Conservation (phyloP, 169 alveolate species). For the Cryptosporidium muris region DNA sequence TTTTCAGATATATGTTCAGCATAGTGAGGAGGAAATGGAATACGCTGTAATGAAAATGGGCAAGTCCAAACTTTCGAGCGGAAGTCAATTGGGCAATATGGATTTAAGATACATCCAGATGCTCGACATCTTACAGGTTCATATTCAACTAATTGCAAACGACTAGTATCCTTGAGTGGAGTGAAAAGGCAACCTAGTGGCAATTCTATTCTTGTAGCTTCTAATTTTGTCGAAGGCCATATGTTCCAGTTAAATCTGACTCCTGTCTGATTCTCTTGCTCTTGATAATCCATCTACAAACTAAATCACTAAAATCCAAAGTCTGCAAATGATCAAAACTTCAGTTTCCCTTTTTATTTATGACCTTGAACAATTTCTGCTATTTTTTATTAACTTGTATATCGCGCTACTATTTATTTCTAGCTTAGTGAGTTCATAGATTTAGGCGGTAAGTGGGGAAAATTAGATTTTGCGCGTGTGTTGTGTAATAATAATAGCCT, state of each 20-base stretch:
- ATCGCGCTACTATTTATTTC: neutral
- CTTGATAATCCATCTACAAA: slow-evolving; percentile 79
- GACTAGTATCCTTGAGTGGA: slow-evolving; percentile 88
- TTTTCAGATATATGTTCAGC: slow-evolving; percentile 95
- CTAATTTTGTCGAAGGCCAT: slow-evolving; percentile 95
- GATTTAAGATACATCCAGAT: slow-evolving; percentile 92
- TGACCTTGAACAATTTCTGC: neutral
- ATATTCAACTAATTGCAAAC: slow-evolving; percentile 91
- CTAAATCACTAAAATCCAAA: neutral
- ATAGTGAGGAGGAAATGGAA: slow-evolving; percentile 95
- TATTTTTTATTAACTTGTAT: neutral
- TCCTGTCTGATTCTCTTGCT: slow-evolving; percentile 90
- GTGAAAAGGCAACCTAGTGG: slow-evolving; percentile 96
- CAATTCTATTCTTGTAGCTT: slow-evolving; percentile 93
- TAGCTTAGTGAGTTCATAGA: slow-evolving; percentile 14
- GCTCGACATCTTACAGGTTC: slow-evolving; percentile 91
- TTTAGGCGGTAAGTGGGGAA: slow-evolving; percentile 73
- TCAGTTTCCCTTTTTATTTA: neutral
- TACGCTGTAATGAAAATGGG: slow-evolving; percentile 93
- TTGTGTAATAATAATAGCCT: too few species aligned
- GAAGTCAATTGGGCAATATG: slow-evolving; percentile 94
- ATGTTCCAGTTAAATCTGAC: slow-evolving; percentile 97
- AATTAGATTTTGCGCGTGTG: neutral
- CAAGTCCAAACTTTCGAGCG: slow-evolving; percentile 97
- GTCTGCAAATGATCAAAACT: slow-evolving; percentile 4